phyloP scores from a whole-genome alignment of 108 stramenopile genomes.

The Cyclostephanos invisitatus region DNA sequence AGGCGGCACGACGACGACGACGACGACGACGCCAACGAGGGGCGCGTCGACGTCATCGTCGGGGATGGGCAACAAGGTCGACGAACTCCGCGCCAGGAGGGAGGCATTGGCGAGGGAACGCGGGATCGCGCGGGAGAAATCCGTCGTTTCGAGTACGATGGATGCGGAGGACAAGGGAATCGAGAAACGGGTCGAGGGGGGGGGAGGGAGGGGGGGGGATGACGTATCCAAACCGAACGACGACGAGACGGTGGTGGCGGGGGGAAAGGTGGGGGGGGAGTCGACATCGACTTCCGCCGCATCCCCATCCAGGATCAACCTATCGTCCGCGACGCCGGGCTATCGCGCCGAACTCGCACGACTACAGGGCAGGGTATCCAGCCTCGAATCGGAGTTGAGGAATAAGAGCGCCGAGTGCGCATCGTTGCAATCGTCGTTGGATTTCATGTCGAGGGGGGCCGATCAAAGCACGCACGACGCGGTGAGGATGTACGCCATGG shows the following conservation, averaged over 20 bases:
- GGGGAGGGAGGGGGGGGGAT: not conserved
- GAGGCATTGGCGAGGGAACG: conserved; percentile 31
- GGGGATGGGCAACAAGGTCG: conserved; percentile 17
- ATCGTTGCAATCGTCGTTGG: conserved; percentile 44
- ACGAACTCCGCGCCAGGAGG: conserved; percentile 35
- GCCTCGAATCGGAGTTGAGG: conserved; percentile 21
- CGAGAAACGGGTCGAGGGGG: not conserved
- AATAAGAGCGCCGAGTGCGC: conserved; percentile 29
- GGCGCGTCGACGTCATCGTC: not conserved
- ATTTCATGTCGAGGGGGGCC: conserved; percentile 47
- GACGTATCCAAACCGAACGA: not conserved
- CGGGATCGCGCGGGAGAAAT: not conserved
- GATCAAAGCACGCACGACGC: conserved; percentile 50
- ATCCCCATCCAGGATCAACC: conserved; percentile 10
- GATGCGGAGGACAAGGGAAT: not conserved
- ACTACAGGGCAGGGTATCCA: conserved; percentile 29
- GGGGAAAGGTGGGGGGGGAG: not conserved
- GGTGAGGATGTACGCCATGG: conserved; percentile 51
- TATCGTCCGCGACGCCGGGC: conserved; percentile 20
- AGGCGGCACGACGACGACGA: not conserved
- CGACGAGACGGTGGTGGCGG: not conserved
- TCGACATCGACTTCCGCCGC: not conserved
- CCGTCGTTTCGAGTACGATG: not conserved
- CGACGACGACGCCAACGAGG: conserved; percentile 10
- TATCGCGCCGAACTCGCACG: conserved; percentile 38